Conservation (phyloP, 2,329 filamentous ascomycete species). For the Cytospora schulzeri region DNA sequence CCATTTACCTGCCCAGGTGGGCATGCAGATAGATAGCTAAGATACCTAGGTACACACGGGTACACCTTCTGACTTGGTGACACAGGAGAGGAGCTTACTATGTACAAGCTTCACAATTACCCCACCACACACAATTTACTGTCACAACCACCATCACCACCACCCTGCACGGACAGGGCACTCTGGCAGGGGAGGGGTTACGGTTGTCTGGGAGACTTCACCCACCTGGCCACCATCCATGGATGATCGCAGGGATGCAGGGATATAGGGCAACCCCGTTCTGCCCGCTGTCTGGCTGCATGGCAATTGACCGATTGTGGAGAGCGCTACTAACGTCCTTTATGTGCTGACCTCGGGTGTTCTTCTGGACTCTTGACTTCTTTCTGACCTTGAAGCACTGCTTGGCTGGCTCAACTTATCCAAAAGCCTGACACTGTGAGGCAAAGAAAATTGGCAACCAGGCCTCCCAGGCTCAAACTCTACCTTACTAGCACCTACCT, state of each 20-base stretch:
- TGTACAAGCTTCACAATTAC: background rate
- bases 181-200: background rate
- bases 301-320: background rate
- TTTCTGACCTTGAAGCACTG: no score
- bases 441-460: background rate
- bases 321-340: background rate
- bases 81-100: no score
- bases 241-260: background rate
- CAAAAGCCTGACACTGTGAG: background rate
- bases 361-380: no score
- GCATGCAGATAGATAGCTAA: no score
- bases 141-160: no score
- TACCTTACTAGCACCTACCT: background rate
- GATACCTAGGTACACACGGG: no score
- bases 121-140: background rate
- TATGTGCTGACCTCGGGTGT: background rate
- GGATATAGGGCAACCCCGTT: background rate
- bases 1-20: no score
- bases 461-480: background rate
- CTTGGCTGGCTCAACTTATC: background rate
- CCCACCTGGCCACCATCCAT: background rate
- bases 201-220: background rate
- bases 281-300: background rate
- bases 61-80: no score
- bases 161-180: background rate